Conservation (phyloP, 805 yeast genomes). For the Pichia scutulata region DNA sequence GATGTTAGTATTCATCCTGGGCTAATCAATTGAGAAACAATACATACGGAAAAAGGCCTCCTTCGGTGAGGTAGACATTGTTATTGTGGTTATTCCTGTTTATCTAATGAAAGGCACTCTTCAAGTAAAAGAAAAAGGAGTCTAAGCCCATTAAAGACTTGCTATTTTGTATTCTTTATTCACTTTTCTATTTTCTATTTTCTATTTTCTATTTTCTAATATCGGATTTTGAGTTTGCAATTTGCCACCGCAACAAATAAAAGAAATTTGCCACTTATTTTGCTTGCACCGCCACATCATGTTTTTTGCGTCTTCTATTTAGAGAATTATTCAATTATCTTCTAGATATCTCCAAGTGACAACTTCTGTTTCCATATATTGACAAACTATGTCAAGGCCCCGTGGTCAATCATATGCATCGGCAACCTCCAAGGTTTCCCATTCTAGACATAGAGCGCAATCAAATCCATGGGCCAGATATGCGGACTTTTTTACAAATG, state of each 20-base stretch:
- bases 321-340: neutral
- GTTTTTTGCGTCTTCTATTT: neutral
- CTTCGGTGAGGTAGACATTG: neutral
- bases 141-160: neutral
- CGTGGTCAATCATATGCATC: neutral
- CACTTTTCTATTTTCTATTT: neutral
- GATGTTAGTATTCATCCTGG: neutral
- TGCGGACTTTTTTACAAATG: slow-evolving; percentile 6
- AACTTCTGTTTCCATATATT: no score
- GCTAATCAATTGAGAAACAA: neutral
- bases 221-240: no score
- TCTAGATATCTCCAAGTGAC: neutral
- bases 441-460: neutral
- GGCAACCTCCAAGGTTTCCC: neutral
- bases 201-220: no score
- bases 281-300: neutral
- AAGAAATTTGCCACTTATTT: neutral
- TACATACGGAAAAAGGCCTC: slow-evolving; percentile 22
- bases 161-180: neutral
- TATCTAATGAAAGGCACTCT: neutral
- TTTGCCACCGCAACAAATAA: neutral
- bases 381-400: neutral
- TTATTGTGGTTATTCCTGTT: neutral
- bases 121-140: neutral
- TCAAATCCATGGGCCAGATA: slow-evolving; percentile 5